Evolutionary conservation across 352 stramenopile genomes (phyloP), one percentile per base, ranked within the genome.

Genomic region (Globisporangium apiculatum): DNA sequence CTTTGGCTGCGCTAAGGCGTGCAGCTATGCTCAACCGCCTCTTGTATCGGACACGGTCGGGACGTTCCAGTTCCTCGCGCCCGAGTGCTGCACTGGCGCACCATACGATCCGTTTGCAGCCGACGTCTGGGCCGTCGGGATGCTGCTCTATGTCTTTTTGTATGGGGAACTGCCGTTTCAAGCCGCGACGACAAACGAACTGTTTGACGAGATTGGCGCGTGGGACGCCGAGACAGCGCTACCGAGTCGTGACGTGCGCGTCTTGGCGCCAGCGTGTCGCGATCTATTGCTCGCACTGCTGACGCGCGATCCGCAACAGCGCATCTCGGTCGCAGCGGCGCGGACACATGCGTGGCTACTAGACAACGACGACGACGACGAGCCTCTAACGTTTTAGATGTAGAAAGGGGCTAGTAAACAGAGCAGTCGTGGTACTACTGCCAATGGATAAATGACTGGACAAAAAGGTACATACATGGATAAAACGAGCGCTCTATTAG

Each of bases 41-140:
- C n/a, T 31, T 7, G 56, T 96, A 36, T 83, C 75, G 6, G 79
- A 96, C 50, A 96, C 89, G 1, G 74, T 88, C 40, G 89, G 89
- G 17, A 96, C 89, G n/a, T 96, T 91, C 60, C 86, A 93, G 58
- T 97, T 97, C 54, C 55, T 95, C 5, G 79, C 86, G 4, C 88
- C 89, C n/a, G 89, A 97, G 58, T 92, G 81, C 61, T 94, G 87
- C 60, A 82, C 71, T 4, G 87, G 87, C 4, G 82, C 94, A 18
- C 70, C 67, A 17, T 96, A 94, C 63, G 80, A 91, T 52, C 83
- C 87, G 12, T 94, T 92, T 58, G 67, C 73, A 56, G 88, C 74
- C 17, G 89, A 97, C 45, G 61, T 95, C 3, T 97, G 89, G 89
- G 80, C 89, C 1, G 79, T 90, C 0, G 89, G 87, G 7, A 72